Conservation (phyloP, 768 basidiomycete genomes). For the Coprinellus aureogranulatus region DNA sequence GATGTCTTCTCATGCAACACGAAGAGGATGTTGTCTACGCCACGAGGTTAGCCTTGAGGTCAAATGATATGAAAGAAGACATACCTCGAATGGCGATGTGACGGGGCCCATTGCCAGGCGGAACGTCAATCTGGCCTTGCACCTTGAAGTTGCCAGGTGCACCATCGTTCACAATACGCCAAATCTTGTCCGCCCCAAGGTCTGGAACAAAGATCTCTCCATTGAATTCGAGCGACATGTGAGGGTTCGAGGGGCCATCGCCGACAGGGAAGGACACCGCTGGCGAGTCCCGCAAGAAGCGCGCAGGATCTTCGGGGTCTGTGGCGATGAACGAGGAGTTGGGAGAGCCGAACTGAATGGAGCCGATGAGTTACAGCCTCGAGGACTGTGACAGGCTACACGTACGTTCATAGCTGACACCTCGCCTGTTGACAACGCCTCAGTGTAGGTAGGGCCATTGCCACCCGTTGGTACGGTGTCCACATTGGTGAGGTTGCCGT, state of each 20-base stretch:
- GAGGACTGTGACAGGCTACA: not conserved
- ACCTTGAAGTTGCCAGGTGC: slow-evolving; percentile 47
- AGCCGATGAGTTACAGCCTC: not conserved
- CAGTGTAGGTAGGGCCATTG: slow-evolving; percentile 49
- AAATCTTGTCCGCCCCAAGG: slow-evolving; percentile 66
- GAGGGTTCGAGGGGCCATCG: slow-evolving; percentile 55
- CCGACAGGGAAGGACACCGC: slow-evolving; percentile 53
- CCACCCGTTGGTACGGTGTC: slow-evolving; percentile 52
- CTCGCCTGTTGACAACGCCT: slow-evolving; percentile 50
- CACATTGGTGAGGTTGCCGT: slow-evolving; percentile 43
- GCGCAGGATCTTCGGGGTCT: slow-evolving; percentile 34
- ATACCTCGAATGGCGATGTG: slow-evolving; percentile 30
- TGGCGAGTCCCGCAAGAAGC: slow-evolving; percentile 34
- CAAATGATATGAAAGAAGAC: not conserved
- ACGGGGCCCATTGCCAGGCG: slow-evolving; percentile 62
- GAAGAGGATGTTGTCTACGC: slow-evolving; percentile 50
- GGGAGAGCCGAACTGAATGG: slow-evolving; percentile 7
- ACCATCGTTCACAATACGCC: slow-evolving; percentile 51
- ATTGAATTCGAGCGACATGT: slow-evolving; percentile 58
- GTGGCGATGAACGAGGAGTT: slow-evolving; percentile 38
- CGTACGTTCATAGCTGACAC: slow-evolving; percentile 52
- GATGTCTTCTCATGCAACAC: slow-evolving; percentile 55
- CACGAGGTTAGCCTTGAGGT: not conserved
- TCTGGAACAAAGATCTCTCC: slow-evolving; percentile 64
- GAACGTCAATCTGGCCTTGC: slow-evolving; percentile 60